Evolutionary conservation across 257 asterid genomes (phyloP).

Genomic region (Penstemon eatonii): DNA sequence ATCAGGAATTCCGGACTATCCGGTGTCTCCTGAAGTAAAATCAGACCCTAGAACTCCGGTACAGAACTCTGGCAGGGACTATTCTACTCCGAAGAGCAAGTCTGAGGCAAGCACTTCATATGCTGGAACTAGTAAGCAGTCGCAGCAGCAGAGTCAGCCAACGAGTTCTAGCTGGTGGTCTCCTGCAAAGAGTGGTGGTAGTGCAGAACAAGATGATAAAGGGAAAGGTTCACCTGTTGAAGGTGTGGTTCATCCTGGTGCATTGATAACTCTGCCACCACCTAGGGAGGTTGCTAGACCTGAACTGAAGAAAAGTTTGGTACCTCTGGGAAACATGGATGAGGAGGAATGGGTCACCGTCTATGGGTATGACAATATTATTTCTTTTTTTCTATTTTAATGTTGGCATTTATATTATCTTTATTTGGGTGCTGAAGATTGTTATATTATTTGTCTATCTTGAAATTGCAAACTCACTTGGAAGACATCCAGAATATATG

Average conservation of each 20-base stretch:
- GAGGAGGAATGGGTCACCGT: constrained; percentile 98
- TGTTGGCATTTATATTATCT: constrained; percentile 4
- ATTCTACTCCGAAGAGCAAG: constrained; percentile 70
- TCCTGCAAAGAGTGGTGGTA: constrained; percentile 65
- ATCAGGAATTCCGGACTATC: constrained; percentile 65
- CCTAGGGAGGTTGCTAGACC: constrained; percentile 99
- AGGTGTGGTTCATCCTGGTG: constrained; percentile 87
- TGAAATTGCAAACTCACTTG: neutral
- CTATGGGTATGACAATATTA: constrained; percentile 59
- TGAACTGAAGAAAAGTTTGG: constrained; percentile 65
- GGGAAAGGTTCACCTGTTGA: constrained; percentile 95
- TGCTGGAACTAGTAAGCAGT: constrained; percentile 55
- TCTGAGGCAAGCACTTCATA: constrained; percentile 73
- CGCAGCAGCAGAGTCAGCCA: constrained; percentile 58
- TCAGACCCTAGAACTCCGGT: constrained; percentile 73
- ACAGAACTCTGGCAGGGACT: constrained; percentile 50
- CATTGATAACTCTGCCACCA: constrained; percentile 80
- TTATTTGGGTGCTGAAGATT: neutral
- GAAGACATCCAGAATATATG: neutral
- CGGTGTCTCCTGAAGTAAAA: constrained; percentile 68
- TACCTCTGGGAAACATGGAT: constrained; percentile 65
- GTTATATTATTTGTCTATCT: constrained; percentile 2
- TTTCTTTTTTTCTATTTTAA: constrained; percentile 8
- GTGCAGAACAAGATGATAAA: constrained; percentile 77
- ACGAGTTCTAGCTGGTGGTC: constrained; percentile 83